Percentiles rank a stretch among this genome's conserved stretches.
Evolutionary conservation across 352 stramenopile genomes (phyloP).

Genomic region (Pythium monospermum): DNA sequence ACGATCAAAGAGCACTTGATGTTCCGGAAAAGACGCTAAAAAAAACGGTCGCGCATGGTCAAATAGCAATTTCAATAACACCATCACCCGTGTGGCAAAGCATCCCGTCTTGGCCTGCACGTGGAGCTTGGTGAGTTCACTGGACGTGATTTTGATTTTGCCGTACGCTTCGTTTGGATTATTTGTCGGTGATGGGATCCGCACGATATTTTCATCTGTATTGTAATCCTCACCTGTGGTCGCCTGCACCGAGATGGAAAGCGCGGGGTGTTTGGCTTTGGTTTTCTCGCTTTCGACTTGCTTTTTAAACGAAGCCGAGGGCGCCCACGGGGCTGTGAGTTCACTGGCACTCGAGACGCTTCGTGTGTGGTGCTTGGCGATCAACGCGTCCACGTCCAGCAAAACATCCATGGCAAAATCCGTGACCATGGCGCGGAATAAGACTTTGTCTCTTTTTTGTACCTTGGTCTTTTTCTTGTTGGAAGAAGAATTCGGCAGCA

Average conservation of each 20-base stretch:
- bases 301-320: constrained; percentile 26
- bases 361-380: constrained; percentile 35
- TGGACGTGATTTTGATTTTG: constrained; percentile 34
- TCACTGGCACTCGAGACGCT: constrained; percentile 26
- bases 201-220: constrained; percentile 10
- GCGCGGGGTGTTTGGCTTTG: constrained; percentile 27
- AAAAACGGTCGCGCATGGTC: constrained; percentile 35
- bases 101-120: constrained; percentile 46
- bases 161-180: constrained; percentile 13
- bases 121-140: constrained; percentile 63
- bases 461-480: background rate
- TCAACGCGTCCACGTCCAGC: constrained; percentile 50
- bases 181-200: constrained; percentile 13
- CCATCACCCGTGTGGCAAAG: constrained; percentile 39
- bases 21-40: constrained; percentile 43
- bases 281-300: constrained; percentile 28
- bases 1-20: constrained; percentile 54
- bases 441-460: constrained; percentile 3
- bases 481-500: constrained; percentile 27
- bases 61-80: constrained; percentile 42
- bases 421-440: constrained; percentile 38
- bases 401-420: constrained; percentile 51
- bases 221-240: constrained; percentile 4
- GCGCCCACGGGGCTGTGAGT: constrained; percentile 32
- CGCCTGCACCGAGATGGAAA: constrained; percentile 28